phyloP scores from a whole-genome alignment of 345 rosid species.

The Dipteronia sinensis region DNA sequence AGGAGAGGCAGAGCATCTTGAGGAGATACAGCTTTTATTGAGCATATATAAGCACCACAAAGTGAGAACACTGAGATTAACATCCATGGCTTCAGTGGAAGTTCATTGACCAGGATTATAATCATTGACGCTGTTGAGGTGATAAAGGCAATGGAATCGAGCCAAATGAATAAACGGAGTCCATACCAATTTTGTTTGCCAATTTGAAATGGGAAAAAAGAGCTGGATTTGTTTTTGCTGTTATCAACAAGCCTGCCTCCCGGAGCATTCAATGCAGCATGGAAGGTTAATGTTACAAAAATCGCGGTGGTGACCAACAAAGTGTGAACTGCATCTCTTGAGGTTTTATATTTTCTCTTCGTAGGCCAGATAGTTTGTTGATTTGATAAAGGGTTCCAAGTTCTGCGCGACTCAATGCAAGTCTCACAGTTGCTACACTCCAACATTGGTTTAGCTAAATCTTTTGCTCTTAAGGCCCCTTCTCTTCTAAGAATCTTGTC shows the following conservation, averaged over 20 bases:
- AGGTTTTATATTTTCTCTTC: background rate
- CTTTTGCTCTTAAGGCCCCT: slow-evolving; percentile 9
- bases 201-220: background rate
- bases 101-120: slow-evolving; percentile 15
- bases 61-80: slow-evolving; percentile 7
- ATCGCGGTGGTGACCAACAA: slow-evolving; percentile 10
- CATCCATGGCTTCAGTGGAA: slow-evolving; percentile 23
- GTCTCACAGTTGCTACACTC: background rate
- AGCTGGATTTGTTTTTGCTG: background rate
- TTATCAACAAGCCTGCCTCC: background rate
- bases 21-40: slow-evolving; percentile 15
- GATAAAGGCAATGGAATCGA: slow-evolving; percentile 24
- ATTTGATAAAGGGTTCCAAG: background rate
- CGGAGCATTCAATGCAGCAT: slow-evolving; percentile 4
- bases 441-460: background rate
- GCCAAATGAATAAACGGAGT: slow-evolving; percentile 7
- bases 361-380: background rate
- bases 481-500: background rate
- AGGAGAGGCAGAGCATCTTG: background rate
- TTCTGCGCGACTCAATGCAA: background rate
- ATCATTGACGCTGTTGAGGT: slow-evolving; percentile 13
- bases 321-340: background rate
- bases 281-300: background rate
- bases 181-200: background rate
- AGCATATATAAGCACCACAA: slow-evolving; percentile 17